A percentile compares a stretch with the other conserved stretches of the same genome.
These are phyloP conservation scores for Rhizopogon vulgaris DNA, from an alignment of 768 basidiomycete genomes.

Conservation along the genomic window DNA sequence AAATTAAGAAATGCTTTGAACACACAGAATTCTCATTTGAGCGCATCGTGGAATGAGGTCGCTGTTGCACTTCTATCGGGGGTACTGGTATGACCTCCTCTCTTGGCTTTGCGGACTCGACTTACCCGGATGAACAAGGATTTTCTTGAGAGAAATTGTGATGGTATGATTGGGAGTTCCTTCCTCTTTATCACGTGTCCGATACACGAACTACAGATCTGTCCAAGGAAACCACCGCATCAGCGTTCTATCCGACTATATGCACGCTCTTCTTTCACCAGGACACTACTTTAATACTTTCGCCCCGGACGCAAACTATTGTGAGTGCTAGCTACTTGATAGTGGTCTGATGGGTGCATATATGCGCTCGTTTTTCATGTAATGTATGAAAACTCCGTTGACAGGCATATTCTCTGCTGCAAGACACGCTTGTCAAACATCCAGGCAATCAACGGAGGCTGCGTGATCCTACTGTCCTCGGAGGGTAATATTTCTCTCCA, in stretches of 20 bases:
- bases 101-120: not conserved
- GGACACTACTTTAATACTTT: slow-evolving; percentile 14
- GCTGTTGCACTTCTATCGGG: slow-evolving; percentile 48
- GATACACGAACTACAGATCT: not conserved
- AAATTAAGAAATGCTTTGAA: slow-evolving; percentile 28
- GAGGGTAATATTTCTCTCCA: slow-evolving; percentile 34
- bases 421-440: slow-evolving; percentile 38
- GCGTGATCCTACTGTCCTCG: slow-evolving; percentile 36
- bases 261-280: slow-evolving; percentile 33
- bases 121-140: slow-evolving; percentile 13
- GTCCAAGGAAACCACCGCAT: slow-evolving; percentile 21
- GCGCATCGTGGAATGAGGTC: slow-evolving; percentile 38
- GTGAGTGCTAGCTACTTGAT: not conserved
- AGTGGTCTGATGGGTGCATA: slow-evolving; percentile 13
- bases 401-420: slow-evolving; percentile 50
- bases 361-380: slow-evolving; percentile 20
- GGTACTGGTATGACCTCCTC: slow-evolving; percentile 32
- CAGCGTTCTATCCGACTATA: slow-evolving; percentile 22
- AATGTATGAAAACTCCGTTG: slow-evolving; percentile 14
- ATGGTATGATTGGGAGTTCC: slow-evolving; percentile 7
- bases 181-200: not conserved
- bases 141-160: slow-evolving; percentile 16
- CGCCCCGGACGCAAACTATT: slow-evolving; percentile 10
- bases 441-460: slow-evolving; percentile 39
- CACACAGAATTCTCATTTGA: slow-evolving; percentile 13